Evolutionary conservation across 2,329 filamentous ascomycete genomes (phyloP), one percentile per base, ranked within the genome.

Genomic region (Penicillium sp.): DNA sequence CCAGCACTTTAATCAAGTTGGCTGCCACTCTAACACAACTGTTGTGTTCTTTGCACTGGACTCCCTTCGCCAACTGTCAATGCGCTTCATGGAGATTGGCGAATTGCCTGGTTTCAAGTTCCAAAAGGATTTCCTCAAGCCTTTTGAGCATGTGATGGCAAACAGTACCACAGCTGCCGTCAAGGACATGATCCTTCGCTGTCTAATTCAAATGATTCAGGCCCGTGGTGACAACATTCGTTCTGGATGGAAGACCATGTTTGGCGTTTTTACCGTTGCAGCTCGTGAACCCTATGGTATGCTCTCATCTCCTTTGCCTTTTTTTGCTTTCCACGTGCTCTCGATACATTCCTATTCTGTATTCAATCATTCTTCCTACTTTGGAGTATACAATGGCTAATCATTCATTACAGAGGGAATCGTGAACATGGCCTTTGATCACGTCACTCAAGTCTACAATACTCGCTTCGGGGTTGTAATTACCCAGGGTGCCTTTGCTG

Each of bases 101-200:
- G 95, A 99, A 75, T 79, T 99, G 67, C 92, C 95, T 0, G 95
- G 96, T 71, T 99, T 99, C 85, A 98, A 98, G 76, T 99, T 99
- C 73, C 95, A 99, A 71, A 99, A 99, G 75, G 94, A 99, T 74
- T 99, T 99, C 75, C 79, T 99, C 55, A 98, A 97, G 77, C 95
- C 96, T 0, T 99, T 99, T 69, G 94, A 99, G 79, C 92, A 98
- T 75, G 92, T 99, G 68, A 91, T 99, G 80, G 89, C 90, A 59
- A 98, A 99, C 74, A 95, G 92, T 43, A 91, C 84, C 64, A 92
- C 95, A 63, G 88, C 96, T 17, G 88, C 91, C 0, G 95, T 99
- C 69, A 99, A 99, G 77, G 95, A 99, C 69, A 94, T 99, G 90
- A 92, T 96, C 48, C 81, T 99, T 25, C 88, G 94, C 45, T 99